Evolutionary conservation across 2,329 filamentous ascomycete species (phyloP).

Genomic region (Pseudocercospora crystallina): DNA sequence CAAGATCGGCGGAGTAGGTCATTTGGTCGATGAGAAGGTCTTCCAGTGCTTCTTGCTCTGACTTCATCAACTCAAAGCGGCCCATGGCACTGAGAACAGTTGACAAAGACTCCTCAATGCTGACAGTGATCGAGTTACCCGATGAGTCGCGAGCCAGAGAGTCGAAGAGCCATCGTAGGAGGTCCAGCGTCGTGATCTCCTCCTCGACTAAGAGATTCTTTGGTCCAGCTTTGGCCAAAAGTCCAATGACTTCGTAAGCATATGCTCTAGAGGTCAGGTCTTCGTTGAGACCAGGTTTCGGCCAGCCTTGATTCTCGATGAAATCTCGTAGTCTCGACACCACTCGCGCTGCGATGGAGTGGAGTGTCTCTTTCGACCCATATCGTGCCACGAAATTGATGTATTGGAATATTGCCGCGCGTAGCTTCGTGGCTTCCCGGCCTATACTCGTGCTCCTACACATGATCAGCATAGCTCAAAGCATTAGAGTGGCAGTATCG

Average conservation of each 20-base stretch:
- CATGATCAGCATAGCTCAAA: constrained; percentile 14
- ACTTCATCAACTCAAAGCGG: constrained; percentile 41
- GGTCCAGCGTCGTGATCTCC: constrained; percentile 48
- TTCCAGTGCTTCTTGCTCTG: constrained; percentile 47
- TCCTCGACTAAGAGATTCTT: constrained; percentile 53
- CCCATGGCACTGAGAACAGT: constrained; percentile 66
- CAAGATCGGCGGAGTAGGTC: constrained; percentile 33
- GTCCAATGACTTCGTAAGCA: constrained; percentile 87
- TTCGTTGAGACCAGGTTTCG: constrained; percentile 56
- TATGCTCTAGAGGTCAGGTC: constrained; percentile 69
- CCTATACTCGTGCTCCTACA: constrained; percentile 52
- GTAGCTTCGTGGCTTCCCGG: constrained; percentile 75
- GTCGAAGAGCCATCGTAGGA: constrained; percentile 76
- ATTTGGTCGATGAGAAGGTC: constrained; percentile 65
- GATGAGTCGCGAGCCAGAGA: constrained; percentile 79
- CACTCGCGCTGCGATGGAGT: constrained; percentile 65
- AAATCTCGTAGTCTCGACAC: constrained; percentile 70
- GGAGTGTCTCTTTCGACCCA: constrained; percentile 61
- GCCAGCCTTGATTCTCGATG: constrained; percentile 82
- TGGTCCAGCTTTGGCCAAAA: constrained; percentile 68
- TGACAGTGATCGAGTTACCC: constrained; percentile 71
- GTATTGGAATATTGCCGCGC: constrained; percentile 80
- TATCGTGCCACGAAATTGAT: constrained; percentile 83
- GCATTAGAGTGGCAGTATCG: too few relatives aligned
- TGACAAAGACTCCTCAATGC: constrained; percentile 85